Evolutionary conservation across 2,329 filamentous ascomycete species (phyloP).

Genomic region (Arthrobotrys pseudoclavata): DNA sequence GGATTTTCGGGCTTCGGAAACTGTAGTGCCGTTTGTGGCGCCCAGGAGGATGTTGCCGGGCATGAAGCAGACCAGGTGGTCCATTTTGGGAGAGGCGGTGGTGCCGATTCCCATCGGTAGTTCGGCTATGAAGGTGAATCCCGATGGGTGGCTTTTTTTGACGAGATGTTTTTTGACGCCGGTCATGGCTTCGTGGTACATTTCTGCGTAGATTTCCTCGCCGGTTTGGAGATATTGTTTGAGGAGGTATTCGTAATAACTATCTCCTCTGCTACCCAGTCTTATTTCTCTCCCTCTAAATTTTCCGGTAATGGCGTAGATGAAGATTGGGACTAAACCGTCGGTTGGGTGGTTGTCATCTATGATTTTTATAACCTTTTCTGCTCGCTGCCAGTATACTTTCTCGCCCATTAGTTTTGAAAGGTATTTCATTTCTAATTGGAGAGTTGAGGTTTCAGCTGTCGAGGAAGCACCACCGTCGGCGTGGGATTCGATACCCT

Average conservation of each 20-base stretch:
- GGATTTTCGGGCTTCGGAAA: conserved; percentile 80
- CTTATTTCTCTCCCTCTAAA: conserved; percentile 90
- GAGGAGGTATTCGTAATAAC: conserved; percentile 98
- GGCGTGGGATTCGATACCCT: conserved; percentile 83
- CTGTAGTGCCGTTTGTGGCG: conserved; percentile 81
- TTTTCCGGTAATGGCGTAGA: conserved; percentile 81
- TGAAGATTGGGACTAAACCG: conserved; percentile 91
- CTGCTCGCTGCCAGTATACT: conserved; percentile 90
- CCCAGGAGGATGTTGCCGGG: conserved; percentile 93
- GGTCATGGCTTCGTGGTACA: conserved; percentile 89
- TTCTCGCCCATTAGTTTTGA: conserved; percentile 93
- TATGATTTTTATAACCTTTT: conserved; percentile 91
- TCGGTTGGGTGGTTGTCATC: conserved; percentile 84
- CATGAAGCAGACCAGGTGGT: conserved; percentile 97
- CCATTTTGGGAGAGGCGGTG: conserved; percentile 87
- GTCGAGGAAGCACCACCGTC: conserved; percentile 92
- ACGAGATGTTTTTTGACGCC: conserved; percentile 93
- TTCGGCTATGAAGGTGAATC: conserved; percentile 91
- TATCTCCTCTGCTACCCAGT: conserved; percentile 92
- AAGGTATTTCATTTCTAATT: conserved; percentile 97
- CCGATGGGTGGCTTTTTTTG: conserved; percentile 83
- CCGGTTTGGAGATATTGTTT: conserved; percentile 98
- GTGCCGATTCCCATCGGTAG: conserved; percentile 78
- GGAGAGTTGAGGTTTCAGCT: conserved; percentile 89
- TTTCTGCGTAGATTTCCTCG: conserved; percentile 84